These are phyloP conservation scores for Colletotrichum tanaceti DNA, from an alignment of 2,329 filamentous ascomycete species.

Conservation along the genomic window DNA sequence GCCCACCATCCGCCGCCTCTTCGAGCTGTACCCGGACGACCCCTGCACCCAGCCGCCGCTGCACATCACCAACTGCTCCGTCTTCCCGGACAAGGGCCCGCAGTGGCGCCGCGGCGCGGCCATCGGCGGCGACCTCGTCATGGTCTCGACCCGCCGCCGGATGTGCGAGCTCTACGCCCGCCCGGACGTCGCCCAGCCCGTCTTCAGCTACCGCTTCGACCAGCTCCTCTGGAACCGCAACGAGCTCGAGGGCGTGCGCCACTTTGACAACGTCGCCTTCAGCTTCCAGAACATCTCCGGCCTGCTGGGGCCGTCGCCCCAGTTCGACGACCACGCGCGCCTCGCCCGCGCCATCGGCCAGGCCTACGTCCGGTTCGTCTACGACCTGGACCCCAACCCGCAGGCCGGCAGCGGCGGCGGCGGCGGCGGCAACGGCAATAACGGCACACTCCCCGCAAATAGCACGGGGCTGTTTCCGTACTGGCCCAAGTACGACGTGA, in stretches of 20 bases:
- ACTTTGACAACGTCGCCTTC: conserved; percentile 63
- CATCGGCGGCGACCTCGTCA: conserved; percentile 61
- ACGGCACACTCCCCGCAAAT: neutral
- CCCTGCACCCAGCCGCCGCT: conserved; percentile 60
- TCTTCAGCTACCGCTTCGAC: conserved; percentile 64
- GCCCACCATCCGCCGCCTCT: conserved; percentile 55
- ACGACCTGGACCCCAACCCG: conserved; percentile 56
- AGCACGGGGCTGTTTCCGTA: conserved; percentile 47
- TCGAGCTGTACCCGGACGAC: conserved; percentile 61
- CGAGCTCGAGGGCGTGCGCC: conserved; percentile 54
- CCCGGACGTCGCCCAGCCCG: conserved; percentile 45
- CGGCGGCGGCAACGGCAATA: too few relatives aligned
- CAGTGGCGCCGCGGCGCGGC: conserved; percentile 59
- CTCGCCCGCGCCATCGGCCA: conserved; percentile 53
- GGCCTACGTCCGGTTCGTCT: conserved; percentile 58
- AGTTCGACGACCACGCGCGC: conserved; percentile 52
- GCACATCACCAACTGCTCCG: conserved; percentile 52
- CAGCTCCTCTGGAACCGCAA: conserved; percentile 56
- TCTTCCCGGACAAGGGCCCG: conserved; percentile 48
- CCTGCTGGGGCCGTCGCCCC: conserved; percentile 57
- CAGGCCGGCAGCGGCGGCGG: conserved; percentile 26
- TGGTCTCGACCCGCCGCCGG: conserved; percentile 59
- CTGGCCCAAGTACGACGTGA: conserved; percentile 56
- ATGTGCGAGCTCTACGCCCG: conserved; percentile 56
- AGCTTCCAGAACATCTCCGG: conserved; percentile 64